phyloP scores from a whole-genome alignment of 306 rosid genomes.

The Cucurbita pepo region DNA sequence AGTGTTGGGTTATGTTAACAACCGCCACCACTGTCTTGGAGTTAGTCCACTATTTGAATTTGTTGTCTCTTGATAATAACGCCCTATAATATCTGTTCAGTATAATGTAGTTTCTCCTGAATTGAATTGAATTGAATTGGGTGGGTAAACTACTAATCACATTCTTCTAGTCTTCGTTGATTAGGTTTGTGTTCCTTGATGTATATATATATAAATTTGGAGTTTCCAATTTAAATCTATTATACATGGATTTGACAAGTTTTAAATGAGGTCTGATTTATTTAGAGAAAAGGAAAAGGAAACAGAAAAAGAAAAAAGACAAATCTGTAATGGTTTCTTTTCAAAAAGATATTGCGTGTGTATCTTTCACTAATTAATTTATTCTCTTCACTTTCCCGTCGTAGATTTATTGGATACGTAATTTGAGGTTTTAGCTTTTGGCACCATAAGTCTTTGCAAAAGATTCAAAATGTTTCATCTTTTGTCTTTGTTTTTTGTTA shows the following conservation, averaged over 20 bases:
- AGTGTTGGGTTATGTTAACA: neutral
- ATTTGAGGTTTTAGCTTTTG: conserved; percentile 33
- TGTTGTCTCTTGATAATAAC: too few species aligned
- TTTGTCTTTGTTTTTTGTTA: conserved; percentile 15
- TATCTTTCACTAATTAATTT: conserved; percentile 27
- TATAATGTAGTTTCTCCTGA: too few species aligned
- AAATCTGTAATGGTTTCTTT: conserved; percentile 57
- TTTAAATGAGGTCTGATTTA: too few species aligned
- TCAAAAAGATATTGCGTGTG: conserved; percentile 43
- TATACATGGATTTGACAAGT: too few species aligned
- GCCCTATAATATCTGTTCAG: too few species aligned
- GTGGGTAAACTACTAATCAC: too few species aligned
- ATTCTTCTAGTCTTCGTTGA: too few species aligned
- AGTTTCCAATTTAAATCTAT: neutral
- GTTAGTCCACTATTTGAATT: neutral
- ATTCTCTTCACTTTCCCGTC: neutral
- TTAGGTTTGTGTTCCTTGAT: too few species aligned
- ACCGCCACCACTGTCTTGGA: neutral
- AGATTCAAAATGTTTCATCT: conserved; percentile 68
- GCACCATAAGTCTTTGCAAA: conserved; percentile 31
- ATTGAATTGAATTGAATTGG: too few species aligned
- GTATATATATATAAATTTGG: neutral
- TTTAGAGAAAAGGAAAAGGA: too few species aligned
- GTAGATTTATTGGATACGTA: conserved; percentile 45
- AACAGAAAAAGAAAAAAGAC: neutral